Evolutionary conservation across 2,329 filamentous ascomycete genomes (phyloP), one percentile per base, ranked within the genome.

Genomic region (Exophiala bonariae): DNA sequence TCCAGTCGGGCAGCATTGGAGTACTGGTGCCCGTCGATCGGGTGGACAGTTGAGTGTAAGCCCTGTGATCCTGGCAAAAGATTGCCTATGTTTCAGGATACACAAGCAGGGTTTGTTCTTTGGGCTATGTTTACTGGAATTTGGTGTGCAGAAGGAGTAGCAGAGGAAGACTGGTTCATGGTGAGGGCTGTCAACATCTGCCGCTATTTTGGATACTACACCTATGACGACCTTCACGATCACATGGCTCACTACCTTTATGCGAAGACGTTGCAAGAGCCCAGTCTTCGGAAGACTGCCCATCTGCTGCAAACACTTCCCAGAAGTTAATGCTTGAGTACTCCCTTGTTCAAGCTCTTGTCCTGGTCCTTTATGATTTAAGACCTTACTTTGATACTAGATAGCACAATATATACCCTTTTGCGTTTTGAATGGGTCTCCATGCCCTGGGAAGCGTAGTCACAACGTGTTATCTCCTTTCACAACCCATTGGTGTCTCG

Each of bases 161-260:
- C 47, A 4, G 50, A 50, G 19, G 40, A 53, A 38, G 35, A 47
- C 38, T 56, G 48, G 43, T 56, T 52, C 39, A 38, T 45, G 16
- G 22, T 34, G n/a, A 47, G 53, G 17, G 53, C 50, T 16, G 13
- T 56, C 19, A 51, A 56, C 30, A 40, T 53, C 3, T 49, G 47
- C 36, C 37, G 31, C 16, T 50, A 50, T 35, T 49, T 54, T 16
- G 47, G 38, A 33, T 53, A 46, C 16, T 22, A 37, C 8, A 51
- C 44, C n/a, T 56, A 56, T 37, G 47, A 53, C 3, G 53, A 51
- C 32, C 42, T 56, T 13, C 20, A 52, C 44, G 41, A 44, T 44
- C 53, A 56, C 26, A 53, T 56, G 49, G 35, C 47, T 20, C 42
- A 50, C 17, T 56, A 48, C 36, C 47, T 56, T 7, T 56, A 56